Evolutionary conservation across 2,329 filamentous ascomycete genomes (phyloP).

Genomic region (Fusarium austroafricanum): DNA sequence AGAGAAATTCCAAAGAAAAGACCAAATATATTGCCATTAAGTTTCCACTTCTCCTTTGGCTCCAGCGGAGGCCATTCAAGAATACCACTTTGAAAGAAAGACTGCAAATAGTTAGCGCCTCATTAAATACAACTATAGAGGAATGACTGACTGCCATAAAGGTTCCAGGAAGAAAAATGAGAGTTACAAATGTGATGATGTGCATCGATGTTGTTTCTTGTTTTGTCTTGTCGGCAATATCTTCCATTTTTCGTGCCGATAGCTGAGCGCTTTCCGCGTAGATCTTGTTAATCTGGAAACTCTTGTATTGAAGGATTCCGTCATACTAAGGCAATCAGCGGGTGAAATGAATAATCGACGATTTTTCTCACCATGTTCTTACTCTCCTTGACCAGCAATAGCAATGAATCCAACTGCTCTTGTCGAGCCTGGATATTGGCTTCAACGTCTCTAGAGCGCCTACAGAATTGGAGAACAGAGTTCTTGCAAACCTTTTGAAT

Average conservation of each 20-base stretch:
- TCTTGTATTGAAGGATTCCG: conserved; percentile 24
- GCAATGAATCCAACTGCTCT: conserved; percentile 12
- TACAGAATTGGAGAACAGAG: not conserved
- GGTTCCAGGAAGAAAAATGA: conserved; percentile 29
- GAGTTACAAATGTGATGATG: conserved; percentile 29
- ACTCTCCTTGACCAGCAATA: conserved; percentile 14
- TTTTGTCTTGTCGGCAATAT: conserved; percentile 34
- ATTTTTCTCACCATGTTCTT: conserved; percentile 12
- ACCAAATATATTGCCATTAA: conserved; percentile 9
- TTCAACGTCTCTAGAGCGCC: not conserved
- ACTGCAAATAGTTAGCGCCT: not conserved
- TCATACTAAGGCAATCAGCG: too few species aligned
- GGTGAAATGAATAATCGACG: not conserved
- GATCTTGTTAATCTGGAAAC: conserved; percentile 19
- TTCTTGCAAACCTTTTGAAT: not conserved
- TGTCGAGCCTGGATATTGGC: conserved; percentile 15
- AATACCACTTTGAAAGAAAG: conserved; percentile 36
- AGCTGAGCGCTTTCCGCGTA: conserved; percentile 25
- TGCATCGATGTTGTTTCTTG: conserved; percentile 36
- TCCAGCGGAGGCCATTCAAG: conserved; percentile 11
- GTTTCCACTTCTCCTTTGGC: not conserved
- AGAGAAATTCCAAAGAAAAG: conserved; percentile 3
- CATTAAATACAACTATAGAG: too few species aligned
- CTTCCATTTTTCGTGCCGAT: conserved; percentile 30
- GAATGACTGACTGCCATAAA: conserved; percentile 32